Conservation (phyloP, 148 eudicot genomes). For the Rhododendron henanense region DNA sequence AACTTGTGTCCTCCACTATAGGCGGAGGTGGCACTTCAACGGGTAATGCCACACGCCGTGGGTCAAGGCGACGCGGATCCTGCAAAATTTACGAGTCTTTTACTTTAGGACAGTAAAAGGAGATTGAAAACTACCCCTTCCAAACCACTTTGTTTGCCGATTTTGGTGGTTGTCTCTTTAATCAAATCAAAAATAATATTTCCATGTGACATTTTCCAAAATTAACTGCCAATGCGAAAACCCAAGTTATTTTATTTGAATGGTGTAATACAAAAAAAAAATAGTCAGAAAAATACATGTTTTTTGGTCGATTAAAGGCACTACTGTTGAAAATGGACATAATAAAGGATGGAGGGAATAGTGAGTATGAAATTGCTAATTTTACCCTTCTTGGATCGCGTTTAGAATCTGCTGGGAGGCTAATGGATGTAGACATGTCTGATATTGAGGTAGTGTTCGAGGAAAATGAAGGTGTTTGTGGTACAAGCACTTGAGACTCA, state of each 20-base stretch:
- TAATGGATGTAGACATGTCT: conserved; percentile 42
- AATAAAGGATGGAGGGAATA: neutral
- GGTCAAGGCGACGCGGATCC: conserved; percentile 98
- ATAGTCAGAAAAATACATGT: too few relatives aligned
- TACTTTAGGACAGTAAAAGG: neutral
- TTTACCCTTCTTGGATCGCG: conserved; percentile 96
- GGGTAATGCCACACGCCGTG: conserved; percentile 50
- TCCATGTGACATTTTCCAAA: neutral
- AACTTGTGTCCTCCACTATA: conserved; percentile 38
- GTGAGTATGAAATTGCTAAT: neutral
- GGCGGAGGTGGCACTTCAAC: conserved; percentile 43
- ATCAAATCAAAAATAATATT: neutral
- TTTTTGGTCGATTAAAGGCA: neutral
- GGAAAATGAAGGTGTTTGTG: conserved; percentile 35
- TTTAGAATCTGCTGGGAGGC: conserved; percentile 58
- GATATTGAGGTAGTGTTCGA: conserved; percentile 36
- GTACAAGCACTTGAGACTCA: conserved; percentile 28
- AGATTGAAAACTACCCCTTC: neutral
- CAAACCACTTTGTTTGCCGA: neutral
- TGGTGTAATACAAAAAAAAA: too few relatives aligned
- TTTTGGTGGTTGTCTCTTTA: neutral
- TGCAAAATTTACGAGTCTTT: conserved; percentile 22
- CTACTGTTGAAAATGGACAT: neutral
- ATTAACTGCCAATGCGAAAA: neutral
- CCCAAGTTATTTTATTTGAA: neutral